Evolutionary conservation across 805 yeast species (phyloP).

Genomic region (Starmerella lactis-condensi): DNA sequence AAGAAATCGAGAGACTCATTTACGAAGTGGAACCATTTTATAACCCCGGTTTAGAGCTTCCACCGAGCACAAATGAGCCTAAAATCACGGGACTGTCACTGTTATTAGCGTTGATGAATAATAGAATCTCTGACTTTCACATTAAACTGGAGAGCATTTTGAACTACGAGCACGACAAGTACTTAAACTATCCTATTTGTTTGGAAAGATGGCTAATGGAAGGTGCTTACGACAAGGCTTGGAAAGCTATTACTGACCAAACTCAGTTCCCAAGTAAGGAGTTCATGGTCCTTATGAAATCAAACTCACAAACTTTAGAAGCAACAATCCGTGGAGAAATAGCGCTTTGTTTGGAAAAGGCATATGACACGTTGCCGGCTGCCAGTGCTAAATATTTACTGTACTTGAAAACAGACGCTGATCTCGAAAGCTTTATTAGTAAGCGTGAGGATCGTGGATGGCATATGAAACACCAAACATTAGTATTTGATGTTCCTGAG

Average conservation of each 20-base stretch:
- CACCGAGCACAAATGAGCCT: conserved; percentile 41
- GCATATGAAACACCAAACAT: conserved; percentile 32
- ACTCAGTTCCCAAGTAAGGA: conserved; percentile 41
- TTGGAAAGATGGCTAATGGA: conserved; percentile 91
- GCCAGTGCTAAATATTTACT: conserved; percentile 67
- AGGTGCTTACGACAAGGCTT: conserved; percentile 84
- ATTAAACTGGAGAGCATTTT: conserved; percentile 64
- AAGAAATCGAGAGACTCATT: conserved; percentile 50
- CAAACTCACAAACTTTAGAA: conserved; percentile 29
- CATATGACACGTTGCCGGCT: conserved; percentile 58
- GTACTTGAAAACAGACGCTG: conserved; percentile 43
- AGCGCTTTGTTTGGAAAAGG: conserved; percentile 61
- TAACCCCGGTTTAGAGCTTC: conserved; percentile 25
- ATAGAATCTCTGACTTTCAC: conserved; percentile 75
- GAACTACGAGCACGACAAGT: conserved; percentile 47
- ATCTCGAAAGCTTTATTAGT: conserved; percentile 35
- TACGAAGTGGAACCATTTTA: conserved; percentile 68
- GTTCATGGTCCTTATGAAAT: conserved; percentile 56
- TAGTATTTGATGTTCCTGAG: conserved; percentile 29
- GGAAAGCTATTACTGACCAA: conserved; percentile 49
- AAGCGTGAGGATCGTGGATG: conserved; percentile 33
- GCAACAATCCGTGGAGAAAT: conserved; percentile 72
- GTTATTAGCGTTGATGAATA: conserved; percentile 58
- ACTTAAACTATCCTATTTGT: conserved; percentile 64
- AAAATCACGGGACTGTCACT: conserved; percentile 62